Base-by-base conservation (phyloP, 768 basidiomycete species). In the Boletus tylopilopsis region DNA sequence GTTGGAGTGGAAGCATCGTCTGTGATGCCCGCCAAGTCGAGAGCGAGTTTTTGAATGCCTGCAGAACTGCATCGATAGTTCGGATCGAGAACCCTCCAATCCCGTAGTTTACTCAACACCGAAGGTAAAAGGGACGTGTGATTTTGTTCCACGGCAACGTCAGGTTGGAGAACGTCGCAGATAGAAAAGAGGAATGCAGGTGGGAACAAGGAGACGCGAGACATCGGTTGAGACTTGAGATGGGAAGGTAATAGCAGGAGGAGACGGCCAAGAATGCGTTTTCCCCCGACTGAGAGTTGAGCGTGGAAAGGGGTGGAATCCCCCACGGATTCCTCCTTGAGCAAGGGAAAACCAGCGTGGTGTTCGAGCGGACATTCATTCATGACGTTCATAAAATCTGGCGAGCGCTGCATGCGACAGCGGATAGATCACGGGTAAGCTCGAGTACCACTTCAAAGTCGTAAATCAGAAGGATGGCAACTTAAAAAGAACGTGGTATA, bases 61-160 rank as follows among this genome's bases (percentile, higher is more conserved):
- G 34, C 39, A 24, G 45, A 21, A 27, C 56, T 56, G 47, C 21
- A 42, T 6, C 61, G 64, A 47, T 49, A 16, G 0, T 39, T 38
- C 19, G 42, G 50, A 27, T 61, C 56, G 19, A 63, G 53, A 37
- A 66, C 47, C 37, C 64, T 57, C 64, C 64, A 65, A 8, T 46
- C 47, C 16, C 62, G 55, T 37, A 65, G 50, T 49, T 44, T 64
- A 16, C 37, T 42, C 51, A 65, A 46, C 16, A 64, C 64, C 43
- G 13, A 50, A 34, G 64, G 61, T 9, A 65, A 43, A 8, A 64
- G 12, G 37, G 53, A 44, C 16, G 42, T 13, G 4, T 54, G 36
- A 10, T 1, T 11, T 22, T 32, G 46, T 22, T 43, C 48, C 4
- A 12, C 22, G 13, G 47, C 21, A 25, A 19, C 18, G 19, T 22